phyloP scores from a whole-genome alignment of 2,329 filamentous ascomycete genomes.

The Fusarium mundagurra region DNA sequence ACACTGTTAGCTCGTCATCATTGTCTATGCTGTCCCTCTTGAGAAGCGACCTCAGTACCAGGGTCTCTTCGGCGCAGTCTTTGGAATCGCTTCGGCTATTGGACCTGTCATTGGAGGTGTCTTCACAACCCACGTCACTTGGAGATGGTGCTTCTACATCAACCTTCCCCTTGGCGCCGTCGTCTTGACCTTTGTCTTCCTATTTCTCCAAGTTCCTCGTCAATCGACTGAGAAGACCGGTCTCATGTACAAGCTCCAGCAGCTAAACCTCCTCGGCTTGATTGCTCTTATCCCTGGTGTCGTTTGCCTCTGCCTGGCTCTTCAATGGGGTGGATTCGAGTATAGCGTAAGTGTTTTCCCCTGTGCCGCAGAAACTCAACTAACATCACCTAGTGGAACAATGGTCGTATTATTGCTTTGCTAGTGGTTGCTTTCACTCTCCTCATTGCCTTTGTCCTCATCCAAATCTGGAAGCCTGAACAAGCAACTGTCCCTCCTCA shows the following conservation, averaged over 20 bases:
- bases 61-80: constrained; percentile 52
- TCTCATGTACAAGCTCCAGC: constrained; percentile 1
- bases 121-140: constrained; percentile 43
- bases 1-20: constrained; percentile 20
- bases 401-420: constrained; percentile 36
- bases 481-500: constrained; percentile 54
- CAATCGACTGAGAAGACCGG: constrained; percentile 26
- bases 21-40: constrained; percentile 48
- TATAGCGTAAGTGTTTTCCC: neutral
- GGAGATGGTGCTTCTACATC: constrained; percentile 52
- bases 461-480: constrained; percentile 49
- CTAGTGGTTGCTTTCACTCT: constrained; percentile 53
- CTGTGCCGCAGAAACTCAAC: neutral
- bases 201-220: constrained; percentile 33
- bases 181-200: constrained; percentile 39
- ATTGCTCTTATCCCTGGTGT: constrained; percentile 60
- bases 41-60: constrained; percentile 47
- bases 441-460: constrained; percentile 52
- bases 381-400: neutral
- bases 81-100: constrained; percentile 50
- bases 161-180: constrained; percentile 49
- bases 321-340: constrained; percentile 54
- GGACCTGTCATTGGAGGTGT: constrained; percentile 44
- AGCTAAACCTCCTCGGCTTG: constrained; percentile 55
- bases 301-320: constrained; percentile 57